Evolutionary conservation across 805 yeast species (phyloP).

Genomic region (Barnettozyma siamensis): DNA sequence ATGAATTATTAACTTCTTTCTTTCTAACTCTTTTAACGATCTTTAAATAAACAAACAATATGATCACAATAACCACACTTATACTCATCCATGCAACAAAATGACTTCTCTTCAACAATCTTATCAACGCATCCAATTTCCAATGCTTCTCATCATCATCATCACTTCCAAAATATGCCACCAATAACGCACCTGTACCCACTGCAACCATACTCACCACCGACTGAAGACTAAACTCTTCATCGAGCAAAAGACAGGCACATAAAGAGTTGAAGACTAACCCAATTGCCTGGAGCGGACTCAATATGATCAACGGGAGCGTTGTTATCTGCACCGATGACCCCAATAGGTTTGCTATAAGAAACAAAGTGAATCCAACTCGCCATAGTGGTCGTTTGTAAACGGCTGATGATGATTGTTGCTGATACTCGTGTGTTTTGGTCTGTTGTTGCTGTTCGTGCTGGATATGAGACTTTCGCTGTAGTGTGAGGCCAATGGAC

Average conservation of each 20-base stretch:
- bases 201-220: conserved; percentile 63
- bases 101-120: conserved; percentile 34
- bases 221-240: conserved; percentile 54
- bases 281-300: conserved; percentile 83
- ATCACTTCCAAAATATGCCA: conserved; percentile 66
- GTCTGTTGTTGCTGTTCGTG: conserved; percentile 24
- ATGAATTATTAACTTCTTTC: not conserved
- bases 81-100: conserved; percentile 55
- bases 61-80: conserved; percentile 28
- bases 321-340: conserved; percentile 80
- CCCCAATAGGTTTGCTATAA: conserved; percentile 71
- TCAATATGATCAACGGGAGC: conserved; percentile 69
- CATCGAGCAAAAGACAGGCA: conserved; percentile 62
- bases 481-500: conserved; percentile 76
- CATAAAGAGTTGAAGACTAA: conserved; percentile 80
- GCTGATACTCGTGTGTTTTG: not conserved
- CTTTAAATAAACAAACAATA: conserved; percentile 27
- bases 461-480: conserved; percentile 66
- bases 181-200: conserved; percentile 66
- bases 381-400: conserved; percentile 52
- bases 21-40: conserved; percentile 10
- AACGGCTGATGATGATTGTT: not conserved
- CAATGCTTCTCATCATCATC: conserved; percentile 42
- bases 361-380: conserved; percentile 63
- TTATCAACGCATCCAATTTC: conserved; percentile 41